Base-by-base conservation (phyloP, 768 basidiomycete species). In the Zangia roseola region DNA sequence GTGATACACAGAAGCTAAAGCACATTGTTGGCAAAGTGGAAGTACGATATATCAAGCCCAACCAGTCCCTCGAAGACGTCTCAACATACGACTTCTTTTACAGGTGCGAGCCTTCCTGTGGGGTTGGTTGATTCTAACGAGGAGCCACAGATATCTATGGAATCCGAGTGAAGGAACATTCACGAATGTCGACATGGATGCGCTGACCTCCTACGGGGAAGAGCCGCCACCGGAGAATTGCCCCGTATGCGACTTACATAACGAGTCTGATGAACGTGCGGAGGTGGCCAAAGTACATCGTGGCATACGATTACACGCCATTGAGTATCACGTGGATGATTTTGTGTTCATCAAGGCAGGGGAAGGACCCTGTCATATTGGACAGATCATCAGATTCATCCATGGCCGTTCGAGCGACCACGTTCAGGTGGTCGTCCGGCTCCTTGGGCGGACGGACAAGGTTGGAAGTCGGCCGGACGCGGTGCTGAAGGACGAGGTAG, bases 281-380 rank as follows among this genome's bases (percentile, higher is more conserved):
- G 49, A 57, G n/a, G 61, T 67, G 12, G 51, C 55, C 2, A 61
- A 52, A 24, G 56, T 77, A n/a, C 49, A 55, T 0, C 65, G 64
- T 17, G 84, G 80, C 0, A 49, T 87, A 21, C 63, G 70, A 0
- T 81, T 71, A 57, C 66, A 64, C 10, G 80, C 78, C 0, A 55
- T 69, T 2, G 65, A 65, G 0, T 90, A 83, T 52, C 89, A 91
- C 45, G 41, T 70, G 0, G 65, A 81, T 36, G 88, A 91, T 31
- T 87, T 79, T 52, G 78, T 81, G 5, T 68, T 83, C 6, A 76
- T 83, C 58, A 71, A 62, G 36, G 56, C 75, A 0, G 63, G 71
- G 0, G 52, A 70, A 1, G 83, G 83, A 0, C 78, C 81, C 1
- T 83, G 79, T 4, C 57, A 75, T 23, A 76, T 89, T 40, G 88